Conservation (phyloP, 306 rosid genomes). For the Gillenia trifoliata region DNA sequence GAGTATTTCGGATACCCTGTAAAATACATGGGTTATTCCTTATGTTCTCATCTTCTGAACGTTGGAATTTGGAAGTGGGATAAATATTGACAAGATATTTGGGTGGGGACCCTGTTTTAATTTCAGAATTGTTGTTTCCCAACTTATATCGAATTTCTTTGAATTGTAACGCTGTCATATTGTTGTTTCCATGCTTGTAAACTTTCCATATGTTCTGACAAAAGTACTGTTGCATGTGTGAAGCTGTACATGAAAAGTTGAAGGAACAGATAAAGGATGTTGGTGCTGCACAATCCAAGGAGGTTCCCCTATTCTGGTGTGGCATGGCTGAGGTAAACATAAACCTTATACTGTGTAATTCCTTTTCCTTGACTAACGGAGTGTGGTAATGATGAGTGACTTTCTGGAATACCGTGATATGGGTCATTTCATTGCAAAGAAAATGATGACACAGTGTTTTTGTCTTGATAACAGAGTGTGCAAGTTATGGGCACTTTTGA, state of each 20-base stretch:
- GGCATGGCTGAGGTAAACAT: constrained; percentile 94
- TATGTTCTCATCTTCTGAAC: background rate
- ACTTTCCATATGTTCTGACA: background rate
- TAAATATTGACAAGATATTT: background rate
- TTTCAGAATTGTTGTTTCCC: background rate
- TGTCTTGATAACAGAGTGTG: constrained; percentile 49
- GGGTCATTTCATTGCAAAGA: background rate
- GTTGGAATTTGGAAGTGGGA: background rate
- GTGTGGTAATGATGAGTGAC: background rate
- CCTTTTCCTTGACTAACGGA: background rate
- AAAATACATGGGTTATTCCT: background rate
- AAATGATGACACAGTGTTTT: background rate
- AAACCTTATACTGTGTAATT: background rate
- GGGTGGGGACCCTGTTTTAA: background rate
- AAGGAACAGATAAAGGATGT: constrained; percentile 69
- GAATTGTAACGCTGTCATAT: background rate
- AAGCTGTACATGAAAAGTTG: constrained; percentile 59
- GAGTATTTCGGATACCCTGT: background rate
- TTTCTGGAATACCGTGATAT: background rate
- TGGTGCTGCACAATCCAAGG: constrained; percentile 58
- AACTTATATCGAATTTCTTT: background rate
- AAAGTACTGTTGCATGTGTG: constrained; percentile 9
- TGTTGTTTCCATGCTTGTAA: background rate
- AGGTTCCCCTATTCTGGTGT: constrained; percentile 68
- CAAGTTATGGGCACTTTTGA: constrained; percentile 95